Evolutionary conservation across 116 monocot genomes (phyloP).

Genomic region (Thalassia testudinum): DNA sequence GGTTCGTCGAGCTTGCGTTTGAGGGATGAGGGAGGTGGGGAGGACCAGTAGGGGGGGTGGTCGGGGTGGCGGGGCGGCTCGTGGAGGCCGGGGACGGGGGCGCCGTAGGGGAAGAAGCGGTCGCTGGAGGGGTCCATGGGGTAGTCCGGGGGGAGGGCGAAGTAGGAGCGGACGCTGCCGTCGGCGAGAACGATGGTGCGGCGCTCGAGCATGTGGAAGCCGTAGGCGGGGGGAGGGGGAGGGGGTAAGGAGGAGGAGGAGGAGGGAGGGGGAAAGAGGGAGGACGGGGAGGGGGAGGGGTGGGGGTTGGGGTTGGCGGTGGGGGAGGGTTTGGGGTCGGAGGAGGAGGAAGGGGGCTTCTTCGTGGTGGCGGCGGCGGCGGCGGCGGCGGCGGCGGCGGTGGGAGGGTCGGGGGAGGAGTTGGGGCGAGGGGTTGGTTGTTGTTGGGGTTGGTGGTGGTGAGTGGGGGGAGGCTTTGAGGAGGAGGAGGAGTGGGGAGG

Average conservation of each 20-base stretch:
- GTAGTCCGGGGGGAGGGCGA: constrained; percentile 68
- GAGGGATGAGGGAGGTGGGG: not conserved
- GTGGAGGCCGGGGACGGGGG: not conserved
- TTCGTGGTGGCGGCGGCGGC: too few species aligned
- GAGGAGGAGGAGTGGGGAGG: too few species aligned
- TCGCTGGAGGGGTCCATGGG: constrained; percentile 9
- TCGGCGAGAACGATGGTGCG: constrained; percentile 91
- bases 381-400: too few species aligned
- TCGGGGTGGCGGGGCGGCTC: not conserved
- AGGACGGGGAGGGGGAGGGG: too few species aligned
- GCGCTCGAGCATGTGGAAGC: constrained; percentile 92
- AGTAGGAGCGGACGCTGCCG: constrained; percentile 79
- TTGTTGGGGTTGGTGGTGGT: too few species aligned
- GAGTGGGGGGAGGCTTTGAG: too few species aligned
- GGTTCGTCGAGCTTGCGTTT: constrained; percentile 4
- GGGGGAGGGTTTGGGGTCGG: too few species aligned
- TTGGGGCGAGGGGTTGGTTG: too few species aligned
- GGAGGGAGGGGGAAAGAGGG: too few species aligned
- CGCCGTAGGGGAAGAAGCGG: constrained; percentile 1
- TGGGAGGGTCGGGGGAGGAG: too few species aligned
- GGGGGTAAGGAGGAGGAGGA: not conserved
- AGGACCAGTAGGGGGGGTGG: constrained; percentile 1
- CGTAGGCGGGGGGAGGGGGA: constrained; percentile 50
- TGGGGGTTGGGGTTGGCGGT: too few species aligned
- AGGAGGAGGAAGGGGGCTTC: too few species aligned